Base-by-base conservation (phyloP, 768 basidiomycete species). In the Lactarius vividus region DNA sequence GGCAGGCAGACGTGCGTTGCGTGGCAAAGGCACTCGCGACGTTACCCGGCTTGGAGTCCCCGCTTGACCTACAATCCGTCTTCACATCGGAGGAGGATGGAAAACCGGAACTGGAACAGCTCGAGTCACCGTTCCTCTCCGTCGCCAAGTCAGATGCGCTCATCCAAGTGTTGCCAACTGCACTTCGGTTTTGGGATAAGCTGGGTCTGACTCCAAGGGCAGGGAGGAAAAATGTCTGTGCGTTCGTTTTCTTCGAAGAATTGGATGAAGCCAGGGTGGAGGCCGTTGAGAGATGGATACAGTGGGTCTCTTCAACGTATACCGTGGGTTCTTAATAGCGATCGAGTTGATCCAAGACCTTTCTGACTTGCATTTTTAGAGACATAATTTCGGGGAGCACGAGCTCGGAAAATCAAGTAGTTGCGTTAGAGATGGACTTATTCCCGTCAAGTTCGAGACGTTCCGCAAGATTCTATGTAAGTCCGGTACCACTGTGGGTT, bases 171-270 rank as follows among this genome's bases (percentile, higher is more conserved):
- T 74, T 85, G 16, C 87, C 91, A 2, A 75, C 90, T 4, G 88
- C 91, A 0, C 72, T 94, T 28, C 82, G 87, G 2, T 94, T 94
- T 74, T 94, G 93, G 92, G 88, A 91, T 70, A 94, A 92, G 73
- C 80, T 94, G 15, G 91, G 90, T 0, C 73, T 95, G 53, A 79
- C 81, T 18, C 93, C 93, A 0, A 81, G 83, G 56, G 82, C 82
- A 40, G 93, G 94, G 8, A 79, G 77, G 64, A 94, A 94, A 76
- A 81, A 94, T 69, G 79, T 90, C 4, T 82, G 80, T 1, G 84
- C 83, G 1, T 91, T 87, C 74, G 84, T 87, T 0, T 76, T 94
- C 56, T 88, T 85, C 61, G 90, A 94, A 70, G 84, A 85, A 26
- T 80, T 80, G 11, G 81, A 80, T 2, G 78, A 79, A 26, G 80